Evolutionary conservation across 192 early-diverging fungal genomes (phyloP), one percentile per base, ranked within the genome.

Genomic region (Mortierella claussenii): DNA sequence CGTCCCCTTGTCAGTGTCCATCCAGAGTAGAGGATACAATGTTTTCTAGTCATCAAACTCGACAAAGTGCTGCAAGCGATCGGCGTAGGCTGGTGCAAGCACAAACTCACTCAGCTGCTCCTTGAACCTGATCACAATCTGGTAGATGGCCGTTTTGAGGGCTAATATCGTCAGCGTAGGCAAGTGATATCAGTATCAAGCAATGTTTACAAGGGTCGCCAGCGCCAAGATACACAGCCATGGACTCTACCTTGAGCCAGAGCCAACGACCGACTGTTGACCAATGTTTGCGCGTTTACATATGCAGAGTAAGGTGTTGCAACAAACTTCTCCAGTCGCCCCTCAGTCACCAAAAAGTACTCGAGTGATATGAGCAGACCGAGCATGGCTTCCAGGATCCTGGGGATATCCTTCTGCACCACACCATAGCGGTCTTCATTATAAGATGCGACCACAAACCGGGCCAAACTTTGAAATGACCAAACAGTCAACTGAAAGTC

Each of bases 341-440:
- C 58, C 32, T 71, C 59, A 17, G 48, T 50, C 20, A 56, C 18
- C 33, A 57, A 13, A 26, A 76, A 78, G 9, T 31, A 37, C n/a
- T 81, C 80, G 3, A 81, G 40, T 1, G 73, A 56, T 46, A 78
- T 66, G 34, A 81, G 61, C 55, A 73, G 40, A 15, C 54, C 58
- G 21, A 81, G 45, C 62, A 81, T 66, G 18, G 57, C 20, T 60
- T 81, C 80, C 4, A 81, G 53, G 21, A 81, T 63, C 17, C 47
- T 69, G 3, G 80, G 21, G 15, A 78, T 81, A 42, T 81, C 80
- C 47, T 53, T 66, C 30, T 81, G 80, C 3, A 81, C 80, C 8
- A 81, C 46, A 26, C 80, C 80, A 60, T 57, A 65, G 24, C 60
- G 53, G 50, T 81, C 80, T 34, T 78, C 73, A 1, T 47, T n/a